phyloP scores from a whole-genome alignment of 495 filamentous ascomycete genomes.

The Niebla homalea region DNA sequence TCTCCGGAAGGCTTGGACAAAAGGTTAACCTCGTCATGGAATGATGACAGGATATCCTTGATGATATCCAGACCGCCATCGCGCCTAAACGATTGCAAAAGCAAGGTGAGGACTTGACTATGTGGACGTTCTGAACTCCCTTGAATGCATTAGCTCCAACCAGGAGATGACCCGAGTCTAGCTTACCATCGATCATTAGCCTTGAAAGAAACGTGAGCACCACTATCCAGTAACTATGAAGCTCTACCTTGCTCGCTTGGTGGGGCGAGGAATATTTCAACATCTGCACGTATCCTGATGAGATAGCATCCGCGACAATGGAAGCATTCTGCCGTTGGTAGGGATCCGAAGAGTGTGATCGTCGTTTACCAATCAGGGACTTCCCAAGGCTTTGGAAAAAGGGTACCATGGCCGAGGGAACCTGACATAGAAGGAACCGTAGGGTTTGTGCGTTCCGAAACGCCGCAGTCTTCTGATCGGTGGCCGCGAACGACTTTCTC shows the following conservation, averaged over 20 bases:
- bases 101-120: conserved; percentile 61
- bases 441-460: conserved; percentile 72
- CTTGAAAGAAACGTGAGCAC: conserved; percentile 65
- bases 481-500: conserved; percentile 18
- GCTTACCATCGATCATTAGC: conserved; percentile 58
- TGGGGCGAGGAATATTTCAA: conserved; percentile 38
- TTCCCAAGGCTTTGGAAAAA: conserved; percentile 76
- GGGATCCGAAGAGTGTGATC: conserved; percentile 35
- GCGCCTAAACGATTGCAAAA: conserved; percentile 76
- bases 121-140: conserved; percentile 41
- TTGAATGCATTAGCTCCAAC: conserved; percentile 5
- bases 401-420: conserved; percentile 55
- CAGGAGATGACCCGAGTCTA: neutral
- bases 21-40: conserved; percentile 51
- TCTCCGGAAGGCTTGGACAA: conserved; percentile 26
- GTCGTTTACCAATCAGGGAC: conserved; percentile 57
- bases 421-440: conserved; percentile 59
- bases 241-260: conserved; percentile 30
- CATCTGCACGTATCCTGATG: conserved; percentile 54
- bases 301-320: conserved; percentile 65
- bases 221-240: conserved; percentile 66
- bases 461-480: conserved; percentile 35
- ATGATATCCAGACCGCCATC: conserved; percentile 60
- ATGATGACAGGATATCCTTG: conserved; percentile 58
- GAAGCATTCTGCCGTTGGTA: conserved; percentile 51